Conservation (phyloP, 139 green algal species). For the Auxenochlorella pyrenoidosa region DNA sequence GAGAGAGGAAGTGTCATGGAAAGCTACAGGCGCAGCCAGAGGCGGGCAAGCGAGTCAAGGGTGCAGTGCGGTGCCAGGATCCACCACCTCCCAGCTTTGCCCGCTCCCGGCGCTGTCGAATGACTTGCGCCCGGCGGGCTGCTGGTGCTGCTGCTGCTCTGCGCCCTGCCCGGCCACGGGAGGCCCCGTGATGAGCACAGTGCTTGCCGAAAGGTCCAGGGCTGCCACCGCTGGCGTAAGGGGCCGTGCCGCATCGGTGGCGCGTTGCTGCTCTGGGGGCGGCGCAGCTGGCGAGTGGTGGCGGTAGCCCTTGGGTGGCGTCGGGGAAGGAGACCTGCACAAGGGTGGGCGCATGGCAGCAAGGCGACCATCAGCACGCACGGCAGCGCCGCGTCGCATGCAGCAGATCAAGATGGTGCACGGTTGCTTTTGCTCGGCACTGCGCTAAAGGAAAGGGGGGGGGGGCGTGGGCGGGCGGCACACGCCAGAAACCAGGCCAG, state of each 20-base stretch:
- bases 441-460: background rate
- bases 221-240: background rate
- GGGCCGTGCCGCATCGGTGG: too few relatives aligned
- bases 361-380: background rate
- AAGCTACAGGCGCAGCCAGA: too few relatives aligned
- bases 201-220: constrained; percentile 15
- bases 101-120: constrained; percentile 25
- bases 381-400: background rate
- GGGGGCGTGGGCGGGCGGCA: background rate
- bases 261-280: background rate
- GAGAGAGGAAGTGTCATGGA: too few relatives aligned
- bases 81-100: constrained; percentile 31
- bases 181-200: constrained; percentile 22
- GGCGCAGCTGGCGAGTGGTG: constrained; percentile 26
- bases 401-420: background rate
- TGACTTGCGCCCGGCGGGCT: constrained; percentile 7
- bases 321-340: constrained; percentile 24
- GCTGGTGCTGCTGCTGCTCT: background rate
- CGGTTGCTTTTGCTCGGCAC: too few relatives aligned
- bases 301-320: constrained; percentile 19
- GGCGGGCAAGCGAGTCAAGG: background rate
- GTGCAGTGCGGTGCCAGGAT: background rate
- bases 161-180: background rate
- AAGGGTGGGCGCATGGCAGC: background rate
- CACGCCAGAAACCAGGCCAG: background rate